Evolutionary conservation across 768 basidiomycete genomes (phyloP).

Genomic region (Myochromella boudieri): DNA sequence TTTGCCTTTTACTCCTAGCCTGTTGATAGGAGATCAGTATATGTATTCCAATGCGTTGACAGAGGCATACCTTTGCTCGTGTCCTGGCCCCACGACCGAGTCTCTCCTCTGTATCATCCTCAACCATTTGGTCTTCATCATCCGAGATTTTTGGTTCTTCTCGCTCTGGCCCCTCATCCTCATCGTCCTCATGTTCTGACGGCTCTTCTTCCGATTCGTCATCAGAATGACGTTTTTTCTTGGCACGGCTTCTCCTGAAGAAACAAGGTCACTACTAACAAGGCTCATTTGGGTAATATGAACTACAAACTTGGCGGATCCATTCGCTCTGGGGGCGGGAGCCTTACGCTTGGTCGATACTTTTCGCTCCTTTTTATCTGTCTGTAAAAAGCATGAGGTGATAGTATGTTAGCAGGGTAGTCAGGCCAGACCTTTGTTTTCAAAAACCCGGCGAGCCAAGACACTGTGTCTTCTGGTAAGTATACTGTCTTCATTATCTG

Average conservation of each 20-base stretch:
- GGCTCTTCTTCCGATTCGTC: constrained; percentile 42
- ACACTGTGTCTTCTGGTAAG: constrained; percentile 56
- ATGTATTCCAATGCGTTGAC: neutral
- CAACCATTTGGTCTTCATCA: constrained; percentile 21
- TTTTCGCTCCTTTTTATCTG: constrained; percentile 52
- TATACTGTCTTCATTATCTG: constrained; percentile 72
- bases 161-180: constrained; percentile 37
- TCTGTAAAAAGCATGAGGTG: constrained; percentile 4
- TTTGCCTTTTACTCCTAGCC: constrained; percentile 19
- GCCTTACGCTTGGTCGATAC: constrained; percentile 55
- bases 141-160: constrained; percentile 18
- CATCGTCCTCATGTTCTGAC: constrained; percentile 33
- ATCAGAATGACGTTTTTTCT: constrained; percentile 32
- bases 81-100: constrained; percentile 28
- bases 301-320: constrained; percentile 44
- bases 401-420: constrained; percentile 12
- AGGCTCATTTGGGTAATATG: constrained; percentile 1
- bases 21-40: constrained; percentile 1
- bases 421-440: constrained; percentile 32
- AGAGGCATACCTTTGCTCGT: constrained; percentile 19
- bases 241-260: constrained; percentile 34
- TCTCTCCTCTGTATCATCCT: constrained; percentile 27
- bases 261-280: constrained; percentile 6
- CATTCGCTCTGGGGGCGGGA: constrained; percentile 42
- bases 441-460: constrained; percentile 55